Evolutionary conservation across 768 basidiomycete species (phyloP).

Genomic region (Phaffia australis): DNA sequence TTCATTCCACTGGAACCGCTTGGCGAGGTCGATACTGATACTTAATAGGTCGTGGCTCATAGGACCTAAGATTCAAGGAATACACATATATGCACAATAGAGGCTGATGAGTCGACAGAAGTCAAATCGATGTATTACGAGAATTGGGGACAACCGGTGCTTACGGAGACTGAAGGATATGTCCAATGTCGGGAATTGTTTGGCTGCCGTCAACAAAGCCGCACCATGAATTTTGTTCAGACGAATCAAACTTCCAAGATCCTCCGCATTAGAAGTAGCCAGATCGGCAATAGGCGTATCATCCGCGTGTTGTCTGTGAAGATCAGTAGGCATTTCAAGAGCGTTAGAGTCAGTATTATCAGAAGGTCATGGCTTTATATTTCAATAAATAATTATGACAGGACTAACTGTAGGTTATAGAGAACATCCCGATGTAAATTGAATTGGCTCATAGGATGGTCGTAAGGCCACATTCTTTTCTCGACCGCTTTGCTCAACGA

Average conservation of each 20-base stretch:
- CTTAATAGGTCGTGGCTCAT: slow-evolving; percentile 73
- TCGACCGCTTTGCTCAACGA: slow-evolving; percentile 88
- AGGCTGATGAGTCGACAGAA: too few species aligned
- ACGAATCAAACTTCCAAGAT: slow-evolving; percentile 68
- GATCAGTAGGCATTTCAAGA: too few species aligned
- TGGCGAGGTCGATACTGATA: slow-evolving; percentile 53
- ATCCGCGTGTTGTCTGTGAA: slow-evolving; percentile 56
- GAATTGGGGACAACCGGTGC: background rate
- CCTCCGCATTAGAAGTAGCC: slow-evolving; percentile 52
- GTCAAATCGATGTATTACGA: too few species aligned
- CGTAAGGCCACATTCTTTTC: slow-evolving; percentile 86
- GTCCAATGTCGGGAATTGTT: slow-evolving; percentile 65
- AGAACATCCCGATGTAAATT: slow-evolving; percentile 64
- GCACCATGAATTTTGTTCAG: slow-evolving; percentile 75
- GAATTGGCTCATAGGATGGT: slow-evolving; percentile 78
- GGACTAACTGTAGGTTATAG: slow-evolving; percentile 47
- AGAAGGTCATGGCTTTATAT: too few species aligned
- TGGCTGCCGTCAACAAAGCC: slow-evolving; percentile 66
- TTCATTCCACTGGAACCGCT: slow-evolving; percentile 67
- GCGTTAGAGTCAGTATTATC: too few species aligned
- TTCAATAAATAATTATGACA: too few species aligned
- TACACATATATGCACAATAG: too few species aligned
- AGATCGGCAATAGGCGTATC: slow-evolving; percentile 68
- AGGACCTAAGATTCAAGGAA: slow-evolving; percentile 41
- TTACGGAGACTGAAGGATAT: slow-evolving; percentile 55